These are phyloP conservation scores for Venturia pyrina DNA, from an alignment of 2,329 filamentous ascomycete species.

Conservation along the genomic window DNA sequence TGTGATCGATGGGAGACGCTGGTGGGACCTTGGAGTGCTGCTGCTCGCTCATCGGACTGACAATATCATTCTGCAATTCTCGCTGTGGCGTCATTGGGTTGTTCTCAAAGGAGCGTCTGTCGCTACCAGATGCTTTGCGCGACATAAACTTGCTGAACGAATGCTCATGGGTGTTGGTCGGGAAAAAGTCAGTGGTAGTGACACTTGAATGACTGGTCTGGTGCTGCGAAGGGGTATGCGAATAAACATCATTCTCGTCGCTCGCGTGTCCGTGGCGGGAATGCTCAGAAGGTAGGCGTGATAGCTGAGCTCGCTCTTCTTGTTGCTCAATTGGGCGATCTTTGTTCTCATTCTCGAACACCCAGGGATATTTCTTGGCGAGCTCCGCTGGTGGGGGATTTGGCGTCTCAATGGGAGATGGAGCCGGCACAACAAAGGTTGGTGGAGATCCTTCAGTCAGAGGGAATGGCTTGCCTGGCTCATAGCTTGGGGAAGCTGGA, in stretches of 20 bases:
- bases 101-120: conserved; percentile 3
- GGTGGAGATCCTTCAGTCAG: conserved; percentile 10
- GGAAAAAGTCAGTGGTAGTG: conserved; percentile 32
- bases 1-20: not conserved
- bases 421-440: conserved; percentile 20
- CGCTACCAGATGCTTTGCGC: conserved; percentile 13
- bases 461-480: conserved; percentile 19
- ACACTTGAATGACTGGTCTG: conserved; percentile 29
- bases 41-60: conserved; percentile 9
- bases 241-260: conserved; percentile 11
- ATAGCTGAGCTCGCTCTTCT: not conserved
- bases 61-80: not conserved
- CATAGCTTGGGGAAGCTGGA: conserved; percentile 31
- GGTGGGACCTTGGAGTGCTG: conserved; percentile 5
- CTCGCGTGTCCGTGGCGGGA: not conserved
- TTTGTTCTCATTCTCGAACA: conserved; percentile 12
- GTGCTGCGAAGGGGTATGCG: conserved; percentile 19
- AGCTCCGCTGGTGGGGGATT: conserved; percentile 12
- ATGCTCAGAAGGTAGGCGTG: not conserved
- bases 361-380: conserved; percentile 21
- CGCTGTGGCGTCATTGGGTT: conserved; percentile 7
- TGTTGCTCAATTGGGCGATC: not conserved
- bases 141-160: conserved; percentile 17
- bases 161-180: conserved; percentile 30
- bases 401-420: conserved; percentile 21